phyloP scores from a whole-genome alignment of 768 basidiomycete species.

The Boletus coccyginus region DNA sequence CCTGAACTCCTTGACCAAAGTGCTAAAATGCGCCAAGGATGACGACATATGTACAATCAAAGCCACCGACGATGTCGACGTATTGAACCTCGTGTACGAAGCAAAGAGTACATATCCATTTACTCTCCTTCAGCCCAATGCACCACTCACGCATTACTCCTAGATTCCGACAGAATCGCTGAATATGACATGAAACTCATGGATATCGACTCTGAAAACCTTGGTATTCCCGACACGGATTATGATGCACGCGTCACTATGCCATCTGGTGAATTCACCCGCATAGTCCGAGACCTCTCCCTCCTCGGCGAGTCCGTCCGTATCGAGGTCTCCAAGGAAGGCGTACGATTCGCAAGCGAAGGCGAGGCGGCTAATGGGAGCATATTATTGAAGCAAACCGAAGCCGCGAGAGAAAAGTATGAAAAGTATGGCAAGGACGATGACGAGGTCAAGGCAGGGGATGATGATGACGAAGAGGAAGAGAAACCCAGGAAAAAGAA shows the following conservation, averaged over 20 bases:
- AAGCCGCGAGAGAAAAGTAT: slow-evolving; percentile 43
- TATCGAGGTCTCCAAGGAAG: slow-evolving; percentile 95
- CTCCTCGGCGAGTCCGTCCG: slow-evolving; percentile 91
- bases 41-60: slow-evolving; percentile 91
- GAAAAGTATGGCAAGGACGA: slow-evolving; percentile 43
- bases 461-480: slow-evolving; percentile 39
- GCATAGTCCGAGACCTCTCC: slow-evolving; percentile 90
- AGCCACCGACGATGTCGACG: slow-evolving; percentile 87
- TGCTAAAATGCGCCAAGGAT: slow-evolving; percentile 95
- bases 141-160: background rate
- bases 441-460: slow-evolving; percentile 40
- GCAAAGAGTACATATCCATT: slow-evolving; percentile 64
- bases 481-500: slow-evolving; percentile 28
- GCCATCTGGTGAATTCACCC: slow-evolving; percentile 81
- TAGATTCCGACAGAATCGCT: slow-evolving; percentile 89
- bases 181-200: slow-evolving; percentile 99
- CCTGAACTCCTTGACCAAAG: slow-evolving; percentile 85
- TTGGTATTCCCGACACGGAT: slow-evolving; percentile 95
- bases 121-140: background rate
- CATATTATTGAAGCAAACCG: slow-evolving; percentile 77
- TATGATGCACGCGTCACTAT: slow-evolving; percentile 93
- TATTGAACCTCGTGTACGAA: slow-evolving; percentile 87
- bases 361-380: slow-evolving; percentile 93
- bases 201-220: slow-evolving; percentile 96
- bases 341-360: slow-evolving; percentile 87